These are phyloP conservation scores for Tinospora cordifolia DNA, from an alignment of 164 flowering plant genomes.

Conservation along the genomic window DNA sequence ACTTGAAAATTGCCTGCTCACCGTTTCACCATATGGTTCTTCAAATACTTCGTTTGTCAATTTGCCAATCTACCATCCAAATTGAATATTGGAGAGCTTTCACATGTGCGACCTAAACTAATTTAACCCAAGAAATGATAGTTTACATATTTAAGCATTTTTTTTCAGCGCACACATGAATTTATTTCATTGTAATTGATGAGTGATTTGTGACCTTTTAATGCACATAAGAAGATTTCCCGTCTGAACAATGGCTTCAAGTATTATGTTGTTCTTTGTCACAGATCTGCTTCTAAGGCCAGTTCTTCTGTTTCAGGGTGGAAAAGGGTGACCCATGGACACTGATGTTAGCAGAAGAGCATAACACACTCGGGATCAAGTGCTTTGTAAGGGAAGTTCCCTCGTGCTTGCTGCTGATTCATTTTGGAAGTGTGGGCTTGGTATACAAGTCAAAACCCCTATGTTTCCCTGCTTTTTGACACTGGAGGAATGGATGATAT, in stretches of 20 bases:
- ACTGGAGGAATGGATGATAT: neutral
- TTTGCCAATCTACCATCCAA: no score
- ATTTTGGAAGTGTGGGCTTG: neutral
- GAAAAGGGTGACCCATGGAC: neutral
- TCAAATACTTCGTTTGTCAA: no score
- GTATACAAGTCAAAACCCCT: neutral
- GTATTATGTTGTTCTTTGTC: neutral
- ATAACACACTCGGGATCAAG: neutral
- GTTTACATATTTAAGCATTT: no score
- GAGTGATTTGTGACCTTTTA: no score
- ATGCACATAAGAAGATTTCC: no score
- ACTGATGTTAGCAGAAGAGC: neutral
- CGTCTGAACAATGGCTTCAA: constrained; percentile 23
- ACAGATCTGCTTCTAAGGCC: neutral
- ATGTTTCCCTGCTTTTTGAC: neutral
- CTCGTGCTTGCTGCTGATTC: neutral
- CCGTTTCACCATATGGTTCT: no score
- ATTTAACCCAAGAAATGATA: no score
- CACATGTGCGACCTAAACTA: no score
- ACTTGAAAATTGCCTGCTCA: no score
- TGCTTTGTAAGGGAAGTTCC: neutral
- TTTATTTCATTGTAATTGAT: no score
- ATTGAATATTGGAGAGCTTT: no score
- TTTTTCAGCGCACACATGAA: no score
- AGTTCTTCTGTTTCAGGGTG: neutral